A percentile compares a stretch with the other conserved stretches of the same genome.
These are phyloP conservation scores for Colletotrichum agaves DNA, from an alignment of 2,329 filamentous ascomycete species.

Conservation along the genomic window DNA sequence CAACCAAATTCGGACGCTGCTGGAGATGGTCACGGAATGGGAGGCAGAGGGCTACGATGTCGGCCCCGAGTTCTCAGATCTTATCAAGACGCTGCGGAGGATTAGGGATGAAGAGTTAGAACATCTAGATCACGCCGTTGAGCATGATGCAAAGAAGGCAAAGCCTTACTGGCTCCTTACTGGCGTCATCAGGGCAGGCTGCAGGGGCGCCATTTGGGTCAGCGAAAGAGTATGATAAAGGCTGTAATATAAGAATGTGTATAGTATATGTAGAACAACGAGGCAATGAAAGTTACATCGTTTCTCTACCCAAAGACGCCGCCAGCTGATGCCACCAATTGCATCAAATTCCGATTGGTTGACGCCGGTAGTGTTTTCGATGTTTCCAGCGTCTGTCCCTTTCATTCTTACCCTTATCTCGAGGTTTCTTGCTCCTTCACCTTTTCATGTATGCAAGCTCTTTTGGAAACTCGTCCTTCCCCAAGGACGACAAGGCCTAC, in stretches of 20 bases:
- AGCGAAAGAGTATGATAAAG: slow-evolving; percentile 73
- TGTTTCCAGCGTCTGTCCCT: neutral
- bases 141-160: slow-evolving; percentile 91
- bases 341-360: neutral
- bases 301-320: neutral
- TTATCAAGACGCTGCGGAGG: slow-evolving; percentile 79
- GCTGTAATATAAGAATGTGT: slow-evolving; percentile 35
- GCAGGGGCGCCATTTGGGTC: slow-evolving; percentile 91
- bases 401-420: neutral
- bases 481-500: slow-evolving; percentile 6
- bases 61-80: slow-evolving; percentile 77
- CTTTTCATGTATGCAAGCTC: neutral
- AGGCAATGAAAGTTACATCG: neutral
- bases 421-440: neutral
- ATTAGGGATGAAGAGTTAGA: slow-evolving; percentile 97
- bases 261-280: slow-evolving; percentile 37
- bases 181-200: slow-evolving; percentile 88
- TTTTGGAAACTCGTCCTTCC: too few relatives aligned
- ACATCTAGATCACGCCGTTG: slow-evolving; percentile 93
- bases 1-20: slow-evolving; percentile 82
- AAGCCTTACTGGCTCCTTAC: slow-evolving; percentile 90
- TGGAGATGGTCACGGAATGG: slow-evolving; percentile 84
- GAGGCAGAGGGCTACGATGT: slow-evolving; percentile 82
- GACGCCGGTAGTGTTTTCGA: neutral
- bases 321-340: neutral